Evolutionary conservation across 1,139 yeast genomes (phyloP), one percentile per base, ranked within the genome.

Genomic region (Saccharomyces pastorianus): DNA sequence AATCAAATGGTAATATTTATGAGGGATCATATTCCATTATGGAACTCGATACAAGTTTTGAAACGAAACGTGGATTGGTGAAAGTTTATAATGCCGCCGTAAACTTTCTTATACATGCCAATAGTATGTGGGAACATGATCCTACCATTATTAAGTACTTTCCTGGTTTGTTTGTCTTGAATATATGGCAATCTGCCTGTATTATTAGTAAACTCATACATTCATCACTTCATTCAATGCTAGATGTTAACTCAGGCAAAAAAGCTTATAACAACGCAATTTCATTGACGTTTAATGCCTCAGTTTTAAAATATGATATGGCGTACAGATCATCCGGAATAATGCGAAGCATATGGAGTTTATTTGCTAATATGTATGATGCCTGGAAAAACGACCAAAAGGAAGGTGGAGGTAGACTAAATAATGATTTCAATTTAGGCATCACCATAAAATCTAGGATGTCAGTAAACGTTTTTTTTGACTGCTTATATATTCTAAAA

Each of bases 271-370:
- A 81, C 58, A 75, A 76, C 25, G 95, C 96, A 1, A 83, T 88
- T 13, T 77, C 80, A 26, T 72, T 88, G 50, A 83, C 93, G 1
- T 81, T 84, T 52, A 81, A 82, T 57, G 96, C 96, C 0, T 88
- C 96, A 0, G 85, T 91, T 47, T 75, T 89, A 62, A 88, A 88
- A 64, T 95, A 91, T 69, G 99, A 93, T 67, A 84, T 93, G 77
- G 90, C 97, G 1, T 88, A 87, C 69, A 79, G 98, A 59, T 88
- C 96, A 0, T 85, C 96, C 53, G 97, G 96, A 20, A 89, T 93
- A 56, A 88, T 93, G 93, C 81, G 88, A 62, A 90, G 90, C 64
- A 84, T 89, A 77, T 93, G 99, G 99, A 89, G 86, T 59, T 76
- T 90, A 57, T 87, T 87, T 69, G 80, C 64, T 11, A 66, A 67